Percentiles rank a stretch among this genome's conserved stretches.
Evolutionary conservation across 495 filamentous ascomycete species (phyloP).

Genomic region (Aspergillus ellipticus): DNA sequence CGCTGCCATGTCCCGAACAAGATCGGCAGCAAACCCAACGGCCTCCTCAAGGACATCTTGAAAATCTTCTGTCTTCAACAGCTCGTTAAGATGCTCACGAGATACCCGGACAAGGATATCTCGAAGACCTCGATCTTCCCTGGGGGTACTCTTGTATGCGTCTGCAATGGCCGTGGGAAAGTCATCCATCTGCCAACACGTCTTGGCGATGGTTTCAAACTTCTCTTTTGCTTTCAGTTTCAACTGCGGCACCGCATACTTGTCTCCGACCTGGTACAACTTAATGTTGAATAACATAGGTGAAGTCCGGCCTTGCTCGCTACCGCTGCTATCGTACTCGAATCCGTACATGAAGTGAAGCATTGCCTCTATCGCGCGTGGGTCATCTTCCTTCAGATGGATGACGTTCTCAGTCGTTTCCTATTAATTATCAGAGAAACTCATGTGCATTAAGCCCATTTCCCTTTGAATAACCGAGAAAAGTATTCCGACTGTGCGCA

Average conservation of each 20-base stretch:
- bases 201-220: conserved; percentile 23
- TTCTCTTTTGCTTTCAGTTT: conserved; percentile 31
- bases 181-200: conserved; percentile 18
- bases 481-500: conserved; percentile 40
- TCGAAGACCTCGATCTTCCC: conserved; percentile 29
- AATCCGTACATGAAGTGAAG: conserved; percentile 31
- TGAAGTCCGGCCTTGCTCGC: conserved; percentile 13
- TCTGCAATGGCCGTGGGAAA: conserved; percentile 30
- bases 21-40: conserved; percentile 15
- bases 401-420: conserved; percentile 18
- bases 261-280: conserved; percentile 44
- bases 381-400: conserved; percentile 27
- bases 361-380: conserved; percentile 31
- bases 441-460: conserved; percentile 29
- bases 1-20: conserved; percentile 9
- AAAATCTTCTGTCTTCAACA: conserved; percentile 15
- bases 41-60: conserved; percentile 7
- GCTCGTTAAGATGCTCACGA: conserved; percentile 6
- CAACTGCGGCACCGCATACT: conserved; percentile 33
- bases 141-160: conserved; percentile 27
- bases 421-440: conserved; percentile 10
- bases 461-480: conserved; percentile 23
- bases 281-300: conserved; percentile 29
- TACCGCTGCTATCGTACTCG: conserved; percentile 22
- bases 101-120: conserved; percentile 23